These are phyloP conservation scores for Aulographum hederae DNA, from an alignment of 2,329 filamentous ascomycete species.

Conservation along the genomic window DNA sequence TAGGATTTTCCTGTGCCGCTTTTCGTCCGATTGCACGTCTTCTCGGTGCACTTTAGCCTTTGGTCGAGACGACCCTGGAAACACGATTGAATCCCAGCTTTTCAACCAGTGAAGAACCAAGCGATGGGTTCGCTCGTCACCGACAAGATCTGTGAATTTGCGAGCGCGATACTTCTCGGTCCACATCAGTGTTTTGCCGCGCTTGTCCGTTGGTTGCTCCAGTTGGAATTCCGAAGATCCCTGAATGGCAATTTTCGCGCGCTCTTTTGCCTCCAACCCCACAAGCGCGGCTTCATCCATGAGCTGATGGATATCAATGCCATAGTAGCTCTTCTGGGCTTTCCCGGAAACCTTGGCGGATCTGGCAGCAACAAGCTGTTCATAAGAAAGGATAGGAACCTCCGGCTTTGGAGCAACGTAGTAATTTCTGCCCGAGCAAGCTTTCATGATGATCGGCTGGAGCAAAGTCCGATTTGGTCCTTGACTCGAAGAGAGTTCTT, in stretches of 20 bases:
- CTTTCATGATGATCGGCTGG: conserved; percentile 17
- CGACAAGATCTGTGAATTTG: conserved; percentile 82
- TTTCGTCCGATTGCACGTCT: conserved; percentile 28
- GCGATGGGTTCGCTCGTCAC: conserved; percentile 85
- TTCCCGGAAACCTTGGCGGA: conserved; percentile 45
- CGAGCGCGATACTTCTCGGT: conserved; percentile 92
- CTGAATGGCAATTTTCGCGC: conserved; percentile 7
- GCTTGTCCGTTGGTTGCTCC: conserved; percentile 11
- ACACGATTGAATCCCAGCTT: conserved; percentile 82
- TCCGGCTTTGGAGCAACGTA: conserved; percentile 37
- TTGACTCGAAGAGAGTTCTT: too few relatives aligned
- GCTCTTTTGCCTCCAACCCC: conserved; percentile 13
- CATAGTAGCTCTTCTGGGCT: conserved; percentile 67
- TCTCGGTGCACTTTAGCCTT: conserved; percentile 17
- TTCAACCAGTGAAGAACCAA: conserved; percentile 87
- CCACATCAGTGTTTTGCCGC: conserved; percentile 49
- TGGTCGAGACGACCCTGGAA: conserved; percentile 49
- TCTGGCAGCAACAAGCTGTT: conserved; percentile 47
- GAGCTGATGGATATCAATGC: conserved; percentile 75
- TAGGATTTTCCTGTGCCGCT: conserved; percentile 75
- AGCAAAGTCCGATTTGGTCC: too few relatives aligned
- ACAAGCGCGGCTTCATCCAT: conserved; percentile 54
- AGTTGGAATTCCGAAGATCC: background rate
- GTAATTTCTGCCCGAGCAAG: conserved; percentile 38
- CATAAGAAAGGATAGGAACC: conserved; percentile 34